These are phyloP conservation scores for Epicoccum nigrum DNA, from an alignment of 2,329 filamentous ascomycete genomes.

Conservation along the genomic window DNA sequence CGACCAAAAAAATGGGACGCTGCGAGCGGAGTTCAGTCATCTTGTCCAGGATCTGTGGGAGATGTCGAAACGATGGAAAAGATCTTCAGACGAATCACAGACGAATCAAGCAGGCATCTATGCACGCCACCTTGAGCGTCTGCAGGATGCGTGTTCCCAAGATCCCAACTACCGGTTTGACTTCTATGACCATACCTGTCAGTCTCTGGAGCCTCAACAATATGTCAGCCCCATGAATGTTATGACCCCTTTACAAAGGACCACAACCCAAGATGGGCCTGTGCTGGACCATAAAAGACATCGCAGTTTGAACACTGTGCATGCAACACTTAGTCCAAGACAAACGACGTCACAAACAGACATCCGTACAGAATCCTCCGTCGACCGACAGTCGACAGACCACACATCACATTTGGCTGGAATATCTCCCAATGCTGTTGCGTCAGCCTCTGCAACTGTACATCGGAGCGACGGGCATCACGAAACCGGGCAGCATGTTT, in stretches of 20 bases:
- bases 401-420: not conserved
- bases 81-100: not conserved
- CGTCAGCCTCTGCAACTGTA: not conserved
- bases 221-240: conserved; percentile 25
- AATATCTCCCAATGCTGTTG: not conserved
- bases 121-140: conserved; percentile 32
- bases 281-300: conserved; percentile 11
- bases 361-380: conserved; percentile 7
- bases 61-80: conserved; percentile 37
- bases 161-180: conserved; percentile 34
- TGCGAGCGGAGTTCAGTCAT: conserved; percentile 34
- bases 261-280: conserved; percentile 7
- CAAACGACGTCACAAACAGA: conserved; percentile 13
- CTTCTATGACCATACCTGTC: conserved; percentile 42
- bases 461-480: conserved; percentile 1
- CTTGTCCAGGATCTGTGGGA: conserved; percentile 35
- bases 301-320: conserved; percentile 24
- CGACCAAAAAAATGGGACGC: conserved; percentile 23
- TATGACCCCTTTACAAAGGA: conserved; percentile 23
- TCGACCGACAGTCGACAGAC: conserved; percentile 2
- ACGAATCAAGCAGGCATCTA: conserved; percentile 36
- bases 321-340: conserved; percentile 22
- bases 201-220: conserved; percentile 22
- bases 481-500: conserved; percentile 5
- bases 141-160: conserved; percentile 29